phyloP scores from a whole-genome alignment of 2,329 filamentous ascomycete species.

The Ramularia collo-cygni region DNA sequence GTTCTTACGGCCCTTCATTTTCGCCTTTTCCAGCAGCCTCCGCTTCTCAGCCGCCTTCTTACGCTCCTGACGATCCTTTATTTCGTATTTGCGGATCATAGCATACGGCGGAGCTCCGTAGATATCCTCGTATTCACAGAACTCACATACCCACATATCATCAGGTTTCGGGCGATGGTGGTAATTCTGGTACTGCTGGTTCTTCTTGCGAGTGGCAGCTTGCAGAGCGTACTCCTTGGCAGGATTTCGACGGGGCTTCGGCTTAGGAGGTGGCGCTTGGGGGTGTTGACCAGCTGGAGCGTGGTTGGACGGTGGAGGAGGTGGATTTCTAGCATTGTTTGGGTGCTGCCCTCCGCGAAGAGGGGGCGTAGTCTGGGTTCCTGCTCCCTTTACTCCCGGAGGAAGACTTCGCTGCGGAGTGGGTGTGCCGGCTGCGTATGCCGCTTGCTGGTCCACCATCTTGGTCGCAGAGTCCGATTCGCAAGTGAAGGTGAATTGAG shows the following conservation, averaged over 20 bases:
- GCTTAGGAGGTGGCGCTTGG: conserved; percentile 45
- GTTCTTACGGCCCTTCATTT: conserved; percentile 83
- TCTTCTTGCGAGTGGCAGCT: conserved; percentile 67
- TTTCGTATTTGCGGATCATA: conserved; percentile 85
- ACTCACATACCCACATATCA: conserved; percentile 93
- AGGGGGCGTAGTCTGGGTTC: conserved; percentile 26
- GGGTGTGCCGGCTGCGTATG: conserved; percentile 13
- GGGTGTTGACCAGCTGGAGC: conserved; percentile 21
- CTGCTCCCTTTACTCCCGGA: conserved; percentile 11
- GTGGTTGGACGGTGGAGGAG: conserved; percentile 21
- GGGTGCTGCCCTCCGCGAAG: conserved; percentile 12
- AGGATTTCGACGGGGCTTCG: conserved; percentile 52
- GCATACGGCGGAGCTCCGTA: conserved; percentile 82
- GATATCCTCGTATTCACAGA: conserved; percentile 95
- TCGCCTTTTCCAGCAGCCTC: conserved; percentile 81
- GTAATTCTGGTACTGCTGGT: conserved; percentile 70
- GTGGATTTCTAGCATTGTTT: conserved; percentile 12
- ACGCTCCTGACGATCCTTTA: conserved; percentile 80
- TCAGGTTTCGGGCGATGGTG: conserved; percentile 63
- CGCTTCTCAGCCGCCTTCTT: conserved; percentile 81
- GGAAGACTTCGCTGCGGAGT: conserved; percentile 13
- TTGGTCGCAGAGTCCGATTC: conserved; percentile 80
- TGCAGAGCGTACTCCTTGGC: conserved; percentile 67
- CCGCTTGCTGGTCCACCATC: conserved; percentile 44
- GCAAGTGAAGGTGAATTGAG: conserved; percentile 95